Evolutionary conservation across 768 basidiomycete genomes (phyloP).

Genomic region (Lentinula edodes): DNA sequence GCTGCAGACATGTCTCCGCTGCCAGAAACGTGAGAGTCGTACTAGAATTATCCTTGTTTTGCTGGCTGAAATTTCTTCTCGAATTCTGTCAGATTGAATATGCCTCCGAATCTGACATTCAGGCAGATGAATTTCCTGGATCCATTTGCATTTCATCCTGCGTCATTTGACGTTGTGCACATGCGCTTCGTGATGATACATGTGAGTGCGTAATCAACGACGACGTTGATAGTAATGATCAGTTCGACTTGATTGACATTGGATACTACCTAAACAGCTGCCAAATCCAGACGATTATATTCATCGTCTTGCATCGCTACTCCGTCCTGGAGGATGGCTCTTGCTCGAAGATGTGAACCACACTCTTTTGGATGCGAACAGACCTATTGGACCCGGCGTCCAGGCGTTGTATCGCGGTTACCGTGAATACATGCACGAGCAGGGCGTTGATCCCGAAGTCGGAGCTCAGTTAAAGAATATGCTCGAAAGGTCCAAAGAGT

Average conservation of each 20-base stretch:
- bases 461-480: background rate
- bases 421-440: background rate
- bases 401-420: background rate
- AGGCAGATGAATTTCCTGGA: constrained; percentile 1
- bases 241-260: background rate
- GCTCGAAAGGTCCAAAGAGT: background rate
- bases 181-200: constrained; percentile 5
- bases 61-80: background rate
- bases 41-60: too few relatives aligned
- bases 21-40: background rate
- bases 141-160: background rate
- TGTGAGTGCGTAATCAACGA: background rate
- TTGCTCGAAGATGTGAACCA: constrained; percentile 2
- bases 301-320: background rate
- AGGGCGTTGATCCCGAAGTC: constrained; percentile 1
- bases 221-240: background rate
- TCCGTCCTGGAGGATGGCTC: constrained; percentile 4
- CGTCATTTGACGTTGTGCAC: background rate
- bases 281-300: constrained; percentile 1
- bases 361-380: constrained; percentile 1
- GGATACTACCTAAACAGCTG: background rate
- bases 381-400: background rate
- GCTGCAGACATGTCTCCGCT: constrained; percentile 1
- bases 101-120: background rate
- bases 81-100: background rate